Evolutionary conservation across 116 monocot genomes (phyloP).

Genomic region (Phalaenopsis hybrid): DNA sequence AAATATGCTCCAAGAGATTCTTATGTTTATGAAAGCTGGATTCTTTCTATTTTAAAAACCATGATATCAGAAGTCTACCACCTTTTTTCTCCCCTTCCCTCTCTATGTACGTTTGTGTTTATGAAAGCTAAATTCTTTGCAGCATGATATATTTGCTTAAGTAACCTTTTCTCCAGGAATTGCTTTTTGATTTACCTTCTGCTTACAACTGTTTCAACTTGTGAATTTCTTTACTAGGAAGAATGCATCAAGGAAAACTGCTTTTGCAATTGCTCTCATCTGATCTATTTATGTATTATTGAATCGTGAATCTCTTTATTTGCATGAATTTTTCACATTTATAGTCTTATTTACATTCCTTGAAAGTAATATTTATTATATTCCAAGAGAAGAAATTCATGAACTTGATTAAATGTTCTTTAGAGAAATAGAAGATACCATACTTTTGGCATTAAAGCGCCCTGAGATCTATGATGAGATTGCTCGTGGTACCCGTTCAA

Average conservation of each 20-base stretch:
- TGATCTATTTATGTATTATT: neutral
- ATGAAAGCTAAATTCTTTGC: neutral
- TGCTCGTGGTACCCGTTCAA: conserved; percentile 72
- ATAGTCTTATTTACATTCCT: neutral
- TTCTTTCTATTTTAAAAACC: neutral
- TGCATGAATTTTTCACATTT: neutral
- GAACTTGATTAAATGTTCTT: neutral
- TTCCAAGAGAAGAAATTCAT: neutral
- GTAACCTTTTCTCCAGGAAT: neutral
- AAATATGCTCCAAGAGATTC: too few species aligned
- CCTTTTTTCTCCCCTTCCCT: neutral
- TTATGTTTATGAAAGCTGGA: neutral
- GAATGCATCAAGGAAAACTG: neutral
- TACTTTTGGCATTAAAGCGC: conserved; percentile 69
- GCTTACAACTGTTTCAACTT: neutral
- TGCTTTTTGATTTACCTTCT: neutral
- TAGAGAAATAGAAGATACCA: conserved; percentile 90
- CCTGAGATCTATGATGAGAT: conserved; percentile 95
- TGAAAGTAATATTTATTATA: neutral
- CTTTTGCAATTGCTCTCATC: neutral
- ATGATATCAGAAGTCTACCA: neutral
- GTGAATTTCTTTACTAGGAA: neutral
- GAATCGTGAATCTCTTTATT: neutral
- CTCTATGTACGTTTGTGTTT: neutral
- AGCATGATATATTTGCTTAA: neutral